These are phyloP conservation scores for Madurella mycetomatis DNA, from an alignment of 2,329 filamentous ascomycete species.

Conservation along the genomic window DNA sequence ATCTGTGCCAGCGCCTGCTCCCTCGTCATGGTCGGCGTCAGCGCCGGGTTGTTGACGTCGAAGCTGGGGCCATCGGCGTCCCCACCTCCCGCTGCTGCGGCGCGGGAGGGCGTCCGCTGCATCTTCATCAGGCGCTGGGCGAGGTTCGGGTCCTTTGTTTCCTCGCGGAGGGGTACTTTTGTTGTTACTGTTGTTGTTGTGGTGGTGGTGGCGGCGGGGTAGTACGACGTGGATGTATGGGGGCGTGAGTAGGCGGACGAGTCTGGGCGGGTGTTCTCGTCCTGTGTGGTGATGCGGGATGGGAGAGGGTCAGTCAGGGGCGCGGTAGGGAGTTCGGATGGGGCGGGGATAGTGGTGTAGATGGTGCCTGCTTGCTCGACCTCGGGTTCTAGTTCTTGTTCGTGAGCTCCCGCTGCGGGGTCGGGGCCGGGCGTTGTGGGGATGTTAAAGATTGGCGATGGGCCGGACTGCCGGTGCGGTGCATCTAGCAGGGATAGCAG, in stretches of 20 bases:
- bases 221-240: slow-evolving; percentile 45
- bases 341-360: slow-evolving; percentile 1
- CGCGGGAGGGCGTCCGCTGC: slow-evolving; percentile 41
- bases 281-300: slow-evolving; percentile 5
- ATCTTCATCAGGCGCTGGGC: slow-evolving; percentile 37
- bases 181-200: slow-evolving; percentile 50
- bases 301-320: slow-evolving; percentile 15
- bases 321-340: slow-evolving; percentile 1
- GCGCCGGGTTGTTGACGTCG: slow-evolving; percentile 52
- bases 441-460: slow-evolving; percentile 36
- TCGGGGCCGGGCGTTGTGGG: slow-evolving; percentile 39
- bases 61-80: slow-evolving; percentile 38
- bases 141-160: slow-evolving; percentile 41
- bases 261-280: neutral
- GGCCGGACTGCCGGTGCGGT: slow-evolving; percentile 40
- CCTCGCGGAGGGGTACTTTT: slow-evolving; percentile 48
- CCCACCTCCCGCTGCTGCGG: slow-evolving; percentile 19
- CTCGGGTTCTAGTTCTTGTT: slow-evolving; percentile 2
- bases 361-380: neutral
- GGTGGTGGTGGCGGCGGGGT: slow-evolving; percentile 36
- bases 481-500: slow-evolving; percentile 59
- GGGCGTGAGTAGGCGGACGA: slow-evolving; percentile 25
- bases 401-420: slow-evolving; percentile 16
- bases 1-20: slow-evolving; percentile 75
- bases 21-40: slow-evolving; percentile 63